Conservation (phyloP, 768 basidiomycete genomes). For the Pholiota molesta region DNA sequence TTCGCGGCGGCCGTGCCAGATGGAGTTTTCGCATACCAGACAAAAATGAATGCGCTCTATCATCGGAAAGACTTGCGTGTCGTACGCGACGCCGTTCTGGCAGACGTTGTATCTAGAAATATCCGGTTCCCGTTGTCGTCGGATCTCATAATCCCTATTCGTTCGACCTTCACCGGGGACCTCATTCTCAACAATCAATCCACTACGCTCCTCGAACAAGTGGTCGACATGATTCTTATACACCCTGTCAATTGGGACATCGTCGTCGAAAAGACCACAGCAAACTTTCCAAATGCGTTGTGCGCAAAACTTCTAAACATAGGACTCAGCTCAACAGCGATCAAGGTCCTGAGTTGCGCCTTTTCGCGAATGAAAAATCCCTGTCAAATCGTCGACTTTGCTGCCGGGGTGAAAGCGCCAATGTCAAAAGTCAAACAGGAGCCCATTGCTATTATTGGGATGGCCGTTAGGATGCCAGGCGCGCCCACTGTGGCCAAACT, state of each 20-base stretch:
- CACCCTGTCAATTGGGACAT: conserved; percentile 58
- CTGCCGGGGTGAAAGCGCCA: not conserved
- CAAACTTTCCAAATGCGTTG: conserved; percentile 22
- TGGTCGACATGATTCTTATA: conserved; percentile 52
- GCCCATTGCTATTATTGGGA: conserved; percentile 72
- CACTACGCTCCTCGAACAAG: conserved; percentile 39
- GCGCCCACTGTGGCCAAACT: conserved; percentile 49
- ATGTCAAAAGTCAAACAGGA: conserved; percentile 25
- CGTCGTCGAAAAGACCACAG: conserved; percentile 34
- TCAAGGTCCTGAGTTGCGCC: conserved; percentile 40
- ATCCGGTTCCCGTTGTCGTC: conserved; percentile 53
- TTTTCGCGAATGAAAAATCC: conserved; percentile 25
- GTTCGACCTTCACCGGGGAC: conserved; percentile 48
- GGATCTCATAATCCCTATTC: conserved; percentile 51
- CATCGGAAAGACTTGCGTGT: conserved; percentile 40
- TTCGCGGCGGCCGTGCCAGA: conserved; percentile 44
- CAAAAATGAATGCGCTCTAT: conserved; percentile 54
- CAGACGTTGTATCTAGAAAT: conserved; percentile 43
- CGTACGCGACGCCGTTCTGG: conserved; percentile 43
- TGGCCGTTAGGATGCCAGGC: conserved; percentile 66
- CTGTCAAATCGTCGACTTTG: conserved; percentile 30
- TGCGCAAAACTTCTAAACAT: conserved; percentile 47
- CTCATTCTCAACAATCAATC: conserved; percentile 26
- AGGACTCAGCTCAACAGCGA: conserved; percentile 43
- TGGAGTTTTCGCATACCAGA: conserved; percentile 40